Evolutionary conservation across 2,329 filamentous ascomycete genomes (phyloP).

Genomic region (Septoria linicola): DNA sequence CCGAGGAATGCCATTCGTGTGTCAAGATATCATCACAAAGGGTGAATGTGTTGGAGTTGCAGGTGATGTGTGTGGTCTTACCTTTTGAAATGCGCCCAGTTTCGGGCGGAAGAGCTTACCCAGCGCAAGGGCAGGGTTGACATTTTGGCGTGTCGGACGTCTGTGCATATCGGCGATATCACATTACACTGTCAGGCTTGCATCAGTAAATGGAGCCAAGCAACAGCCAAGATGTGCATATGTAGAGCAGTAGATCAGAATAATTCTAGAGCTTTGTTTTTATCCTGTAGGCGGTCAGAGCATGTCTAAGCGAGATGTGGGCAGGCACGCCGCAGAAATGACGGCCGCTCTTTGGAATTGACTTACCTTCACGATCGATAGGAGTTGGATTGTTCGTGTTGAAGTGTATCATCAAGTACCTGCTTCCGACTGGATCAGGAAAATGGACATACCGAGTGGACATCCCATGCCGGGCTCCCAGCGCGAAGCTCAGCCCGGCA

Average conservation of each 20-base stretch:
- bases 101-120: too few relatives aligned
- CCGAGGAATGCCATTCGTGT: conserved; percentile 63
- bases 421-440: neutral
- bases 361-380: conserved; percentile 54
- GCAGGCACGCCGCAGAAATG: neutral
- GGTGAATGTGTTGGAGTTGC: neutral
- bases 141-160: too few relatives aligned
- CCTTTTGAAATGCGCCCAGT: conserved; percentile 20
- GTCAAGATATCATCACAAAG: conserved; percentile 62
- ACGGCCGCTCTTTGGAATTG: too few relatives aligned
- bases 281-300: conserved; percentile 2
- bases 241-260: conserved; percentile 45
- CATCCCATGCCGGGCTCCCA: neutral
- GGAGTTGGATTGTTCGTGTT: conserved; percentile 60
- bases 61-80: conserved; percentile 9
- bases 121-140: too few relatives aligned
- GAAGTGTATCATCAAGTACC: conserved; percentile 31
- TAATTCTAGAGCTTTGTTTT: conserved; percentile 56
- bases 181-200: too few relatives aligned
- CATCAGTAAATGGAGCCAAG: neutral
- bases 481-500: neutral
- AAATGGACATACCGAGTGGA: conserved; percentile 11
- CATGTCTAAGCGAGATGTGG: too few relatives aligned
- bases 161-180: too few relatives aligned
- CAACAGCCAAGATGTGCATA: neutral